phyloP scores from a whole-genome alignment of 305 asterid species.

The Solanum hybrid region DNA sequence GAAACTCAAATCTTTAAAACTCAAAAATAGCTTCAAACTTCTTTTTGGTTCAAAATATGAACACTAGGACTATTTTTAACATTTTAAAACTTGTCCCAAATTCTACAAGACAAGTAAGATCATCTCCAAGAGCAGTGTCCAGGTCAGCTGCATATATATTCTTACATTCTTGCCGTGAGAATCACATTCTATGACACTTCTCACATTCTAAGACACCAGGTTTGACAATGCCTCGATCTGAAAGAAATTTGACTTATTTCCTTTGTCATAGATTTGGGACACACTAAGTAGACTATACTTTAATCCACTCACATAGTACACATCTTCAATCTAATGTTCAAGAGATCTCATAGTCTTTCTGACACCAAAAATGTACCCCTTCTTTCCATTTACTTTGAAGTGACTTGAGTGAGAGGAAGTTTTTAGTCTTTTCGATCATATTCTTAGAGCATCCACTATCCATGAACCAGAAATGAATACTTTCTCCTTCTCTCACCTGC shows the following conservation, averaged over 20 bases:
- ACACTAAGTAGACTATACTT: not conserved
- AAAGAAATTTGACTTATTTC: not conserved
- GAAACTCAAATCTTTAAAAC: not conserved
- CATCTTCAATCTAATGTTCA: not conserved
- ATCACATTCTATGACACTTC: not conserved
- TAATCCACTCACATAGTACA: not conserved
- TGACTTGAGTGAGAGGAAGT: not conserved
- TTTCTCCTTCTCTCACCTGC: not conserved
- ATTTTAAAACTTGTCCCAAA: not conserved
- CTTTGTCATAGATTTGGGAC: not conserved
- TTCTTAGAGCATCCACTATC: not conserved
- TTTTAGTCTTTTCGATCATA: not conserved
- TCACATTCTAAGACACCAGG: not conserved
- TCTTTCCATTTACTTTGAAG: not conserved
- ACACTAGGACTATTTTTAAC: not conserved
- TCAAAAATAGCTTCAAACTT: not conserved
- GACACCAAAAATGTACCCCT: not conserved
- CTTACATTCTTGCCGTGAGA: not conserved
- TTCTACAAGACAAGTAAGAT: not conserved
- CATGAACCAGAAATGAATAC: not conserved
- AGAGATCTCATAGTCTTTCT: not conserved
- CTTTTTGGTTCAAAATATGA: not conserved
- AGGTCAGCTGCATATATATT: not conserved
- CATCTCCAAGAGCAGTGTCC: not conserved
- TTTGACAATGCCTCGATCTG: not conserved